Base-by-base conservation (phyloP, 371 early-diverging fungal species). In the Mortierella sp. region DNA sequence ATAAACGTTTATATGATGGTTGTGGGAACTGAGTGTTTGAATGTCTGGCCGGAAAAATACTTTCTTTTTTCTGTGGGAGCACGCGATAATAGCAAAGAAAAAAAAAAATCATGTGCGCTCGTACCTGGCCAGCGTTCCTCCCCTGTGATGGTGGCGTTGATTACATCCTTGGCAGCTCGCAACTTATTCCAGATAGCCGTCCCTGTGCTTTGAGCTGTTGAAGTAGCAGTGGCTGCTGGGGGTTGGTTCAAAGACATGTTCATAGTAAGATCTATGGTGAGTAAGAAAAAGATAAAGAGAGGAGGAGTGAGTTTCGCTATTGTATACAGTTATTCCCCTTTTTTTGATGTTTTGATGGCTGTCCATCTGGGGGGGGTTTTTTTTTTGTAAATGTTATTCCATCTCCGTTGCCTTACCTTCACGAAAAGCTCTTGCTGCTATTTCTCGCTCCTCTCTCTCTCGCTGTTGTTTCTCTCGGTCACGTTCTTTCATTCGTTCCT, bases 121-220 rank as follows among this genome's bases (percentile, higher is more conserved):
- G 63, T 78, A 77, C 83, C 85, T 66, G 83, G 75, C 76, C 78
- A 87, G 40, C 81, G 79, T 70, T 87, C 87, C n/a, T 79, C 83
- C 16, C 71, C 72, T n/a, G 89, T 87, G 40, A 88, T 85, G 65
- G 84, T 85, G 57, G 86, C 87, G 35, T 89, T 86, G 78, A 90
- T 85, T 22, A 68, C 86, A 43, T 91, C 90, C 37, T 88, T 91
- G 35, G 91, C 89, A 30, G 87, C 85, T 14, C 88, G 79, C 18
- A 91, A 63, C 64, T 85, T 87, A 16, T 84, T 88, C 91, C 90
- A 91, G 22, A 91, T 62, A 6, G 67, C 24, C 9, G 73, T 64
- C 22, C 76, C 76, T 37, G 75, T 63, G 26, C 61, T 73, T 52
- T 73, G 72, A 10, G 65, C 61, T 4, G 63, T 62, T 63, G 72